These are phyloP conservation scores for Crucibulum parvulum DNA, from an alignment of 1,284 basidiomycete species.

Conservation along the genomic window DNA sequence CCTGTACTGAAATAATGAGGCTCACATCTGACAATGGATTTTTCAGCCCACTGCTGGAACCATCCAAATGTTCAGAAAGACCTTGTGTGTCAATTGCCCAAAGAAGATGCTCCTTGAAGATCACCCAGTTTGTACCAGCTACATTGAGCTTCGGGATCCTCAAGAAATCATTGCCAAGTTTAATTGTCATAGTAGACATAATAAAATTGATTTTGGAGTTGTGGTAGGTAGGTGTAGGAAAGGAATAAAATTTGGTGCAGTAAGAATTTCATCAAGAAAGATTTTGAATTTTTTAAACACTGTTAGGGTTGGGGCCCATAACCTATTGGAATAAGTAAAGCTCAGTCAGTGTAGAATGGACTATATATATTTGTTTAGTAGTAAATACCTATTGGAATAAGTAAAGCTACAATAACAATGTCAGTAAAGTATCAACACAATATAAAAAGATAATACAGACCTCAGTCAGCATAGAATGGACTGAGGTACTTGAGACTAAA, in stretches of 20 bases:
- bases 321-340: neutral
- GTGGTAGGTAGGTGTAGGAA: neutral
- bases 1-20: neutral
- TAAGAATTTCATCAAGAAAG: neutral
- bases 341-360: no score
- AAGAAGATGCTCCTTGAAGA: constrained; percentile 19
- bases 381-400: no score
- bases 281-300: constrained; percentile 3
- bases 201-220: no score
- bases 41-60: neutral
- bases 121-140: constrained; percentile 25
- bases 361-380: no score
- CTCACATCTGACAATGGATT: neutral
- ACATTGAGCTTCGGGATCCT: constrained; percentile 23
- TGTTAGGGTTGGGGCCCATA: constrained; percentile 14
- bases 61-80: constrained; percentile 8
- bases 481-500: no score
- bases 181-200: constrained; percentile 2
- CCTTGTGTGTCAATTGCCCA: constrained; percentile 18
- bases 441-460: no score
- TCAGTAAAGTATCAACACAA: no score
- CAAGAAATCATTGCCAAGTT: constrained; percentile 17
- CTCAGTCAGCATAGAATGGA: no score
- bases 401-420: no score
- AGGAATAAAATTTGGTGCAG: constrained; percentile 2